Percentiles rank a stretch among this genome's conserved stretches.
phyloP scores from a whole-genome alignment of 2,329 filamentous ascomycete species.

The Tolypocladium tundrense region DNA sequence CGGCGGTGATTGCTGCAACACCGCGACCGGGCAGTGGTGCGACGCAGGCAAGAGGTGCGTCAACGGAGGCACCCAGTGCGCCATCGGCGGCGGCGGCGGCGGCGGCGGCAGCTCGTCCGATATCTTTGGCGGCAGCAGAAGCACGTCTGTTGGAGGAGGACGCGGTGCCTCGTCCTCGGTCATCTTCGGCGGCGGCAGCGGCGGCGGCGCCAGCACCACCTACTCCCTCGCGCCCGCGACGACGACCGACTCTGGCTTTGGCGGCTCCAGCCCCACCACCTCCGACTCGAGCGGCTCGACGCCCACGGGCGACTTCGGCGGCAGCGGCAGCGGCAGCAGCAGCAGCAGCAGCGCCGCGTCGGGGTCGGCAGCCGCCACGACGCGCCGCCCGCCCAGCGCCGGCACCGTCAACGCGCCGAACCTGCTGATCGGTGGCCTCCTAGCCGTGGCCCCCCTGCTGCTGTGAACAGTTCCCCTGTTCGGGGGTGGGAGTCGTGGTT shows the following conservation, averaged over 20 bases:
- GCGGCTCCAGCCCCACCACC: neutral
- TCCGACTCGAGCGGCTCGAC: neutral
- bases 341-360: no score
- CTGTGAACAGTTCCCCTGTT: conserved; percentile 7
- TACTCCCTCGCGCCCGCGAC: neutral
- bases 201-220: neutral
- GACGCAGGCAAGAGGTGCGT: conserved; percentile 7
- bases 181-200: neutral
- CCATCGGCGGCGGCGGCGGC: conserved; percentile 3
- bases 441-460: conserved; percentile 14
- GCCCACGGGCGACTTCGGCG: neutral
- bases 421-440: conserved; percentile 9
- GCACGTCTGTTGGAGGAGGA: neutral
- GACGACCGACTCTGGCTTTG: neutral
- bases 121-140: conserved; percentile 3
- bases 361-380: neutral
- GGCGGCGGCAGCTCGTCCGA: neutral
- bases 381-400: conserved; percentile 1
- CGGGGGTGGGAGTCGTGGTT: neutral
- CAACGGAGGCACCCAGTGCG: conserved; percentile 3
- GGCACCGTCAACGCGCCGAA: conserved; percentile 10
- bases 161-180: neutral
- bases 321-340: neutral
- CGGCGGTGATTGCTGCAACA: conserved; percentile 11
- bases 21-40: conserved; percentile 10